Evolutionary conservation across 2,329 filamentous ascomycete species (phyloP), one percentile per base, ranked within the genome.

Genomic region (Lecanicillium sp.): DNA sequence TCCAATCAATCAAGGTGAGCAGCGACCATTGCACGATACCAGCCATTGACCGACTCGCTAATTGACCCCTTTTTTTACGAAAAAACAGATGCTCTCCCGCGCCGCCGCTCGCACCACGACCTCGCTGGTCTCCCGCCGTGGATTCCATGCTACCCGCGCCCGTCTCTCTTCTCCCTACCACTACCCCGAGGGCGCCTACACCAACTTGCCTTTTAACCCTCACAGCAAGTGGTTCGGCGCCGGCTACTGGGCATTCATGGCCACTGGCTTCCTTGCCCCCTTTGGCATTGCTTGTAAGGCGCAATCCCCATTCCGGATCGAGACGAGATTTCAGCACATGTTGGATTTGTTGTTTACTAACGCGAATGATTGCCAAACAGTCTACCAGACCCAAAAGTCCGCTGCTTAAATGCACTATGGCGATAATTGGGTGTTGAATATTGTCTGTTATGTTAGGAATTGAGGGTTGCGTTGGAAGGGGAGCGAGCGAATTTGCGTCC

Each of bases 151-250:
- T 58, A 94, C 90, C 63, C 85, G 86, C 59, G 68, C 83, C 62
- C 87, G 85, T 65, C 70, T 94, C 62, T 78, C 74, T 55, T 94
- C 86, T 62, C 89, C 89, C 48, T 95, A 94, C 82, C 92, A 98
- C 76, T 98, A 98, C 74, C 83, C 90, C 54, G 90, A 96, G 73
- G 92, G 90, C 50, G 85, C 90, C 58, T 84, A 87, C 68, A 82
- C 76, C 73, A 96, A 95, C 78, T 69, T 98, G 51, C 92, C 92
- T 51, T 98, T 98, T 80, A 94, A 98, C 76, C 85, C 92, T 51
- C 75, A 86, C 70, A 90, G 81, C 61, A 85, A 80, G 69, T 84
- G 75, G 70, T 98, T 98, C 64, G 77, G 71, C 50, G 46, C 86
- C 53, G 75, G 82, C 67, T 98, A 84, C 80, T 94, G 87, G 83